Evolutionary conservation across 495 filamentous ascomycete species (phyloP).

Genomic region (Neurospora sp.): DNA sequence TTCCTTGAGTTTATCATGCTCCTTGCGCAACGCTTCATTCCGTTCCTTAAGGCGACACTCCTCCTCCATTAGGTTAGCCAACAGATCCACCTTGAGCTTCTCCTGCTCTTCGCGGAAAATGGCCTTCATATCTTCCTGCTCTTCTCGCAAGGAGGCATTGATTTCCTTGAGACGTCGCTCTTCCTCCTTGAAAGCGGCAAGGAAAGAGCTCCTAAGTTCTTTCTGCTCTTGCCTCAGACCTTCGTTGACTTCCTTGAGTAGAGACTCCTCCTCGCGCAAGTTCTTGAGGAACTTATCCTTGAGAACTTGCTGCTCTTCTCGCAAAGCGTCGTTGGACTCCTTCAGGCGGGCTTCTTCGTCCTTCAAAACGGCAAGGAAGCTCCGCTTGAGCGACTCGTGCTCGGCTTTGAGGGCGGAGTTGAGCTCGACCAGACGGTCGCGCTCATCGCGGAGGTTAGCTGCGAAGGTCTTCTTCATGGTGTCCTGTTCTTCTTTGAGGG

Average conservation of each 20-base stretch:
- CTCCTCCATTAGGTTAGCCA: constrained; percentile 66
- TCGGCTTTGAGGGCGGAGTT: constrained; percentile 44
- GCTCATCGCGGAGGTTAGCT: constrained; percentile 53
- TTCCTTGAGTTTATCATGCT: constrained; percentile 65
- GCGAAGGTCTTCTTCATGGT: constrained; percentile 62
- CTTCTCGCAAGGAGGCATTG: constrained; percentile 12
- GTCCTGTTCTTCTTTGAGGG: constrained; percentile 61
- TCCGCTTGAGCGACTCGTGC: constrained; percentile 27
- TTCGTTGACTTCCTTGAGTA: constrained; percentile 3
- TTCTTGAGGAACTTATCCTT: constrained; percentile 1
- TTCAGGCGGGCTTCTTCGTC: constrained; percentile 10
- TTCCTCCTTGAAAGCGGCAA: constrained; percentile 17
- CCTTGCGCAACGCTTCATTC: constrained; percentile 50
- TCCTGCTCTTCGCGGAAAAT: constrained; percentile 22
- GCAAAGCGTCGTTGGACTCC: constrained; percentile 1
- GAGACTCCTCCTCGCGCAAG: not conserved
- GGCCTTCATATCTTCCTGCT: constrained; percentile 14
- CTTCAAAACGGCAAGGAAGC: constrained; percentile 13
- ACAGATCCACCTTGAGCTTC: constrained; percentile 19
- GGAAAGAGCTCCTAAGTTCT: constrained; percentile 21
- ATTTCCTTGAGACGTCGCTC: constrained; percentile 12
- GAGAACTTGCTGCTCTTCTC: not conserved
- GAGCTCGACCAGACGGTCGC: constrained; percentile 56
- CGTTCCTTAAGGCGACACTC: constrained; percentile 68
- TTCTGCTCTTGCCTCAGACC: not conserved